Evolutionary conservation across 2,329 filamentous ascomycete species (phyloP), one percentile per base, ranked within the genome.

Genomic region (Leptosphaerulina australis): DNA sequence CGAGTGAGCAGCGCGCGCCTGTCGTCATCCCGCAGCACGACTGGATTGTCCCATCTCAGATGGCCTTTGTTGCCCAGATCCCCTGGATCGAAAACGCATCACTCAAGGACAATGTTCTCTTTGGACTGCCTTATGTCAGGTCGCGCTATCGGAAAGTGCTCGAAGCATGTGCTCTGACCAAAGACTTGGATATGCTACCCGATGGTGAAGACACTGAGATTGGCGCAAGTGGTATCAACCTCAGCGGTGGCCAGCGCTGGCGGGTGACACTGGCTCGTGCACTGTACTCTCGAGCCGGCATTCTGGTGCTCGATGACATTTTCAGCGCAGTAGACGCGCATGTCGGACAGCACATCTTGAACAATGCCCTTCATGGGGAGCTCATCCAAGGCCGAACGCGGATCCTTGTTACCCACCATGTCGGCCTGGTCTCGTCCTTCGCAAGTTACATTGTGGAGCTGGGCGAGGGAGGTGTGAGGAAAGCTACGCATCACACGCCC

Each of bases 381-480:
- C 14, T 55, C 49, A 9, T 55, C 46, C 18, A 55, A 44, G 29
- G 59, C 54, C 78, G 90, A 46, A 94, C 90, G 1, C 78, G 89
- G 22, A 89, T 94, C 37, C 75, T 94, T 3, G 90, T 91, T 20
- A 94, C 90, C 0, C 90, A 94, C 64, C 88, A 93, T 61, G 85
- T 91, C 15, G 83, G 83, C 3, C 78, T 93, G 1, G 88, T 86
- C 56, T 80, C 89, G 49, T 79, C 87, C 10, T 83, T 83, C 64
- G 85, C 90, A 5, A 88, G 88, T 61, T 93, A 88, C 59, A 78
- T 89, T 5, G 86, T 92, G 4, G 83, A 90, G 54, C 81, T 94
- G 2, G 86, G 84, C 15, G 83, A 90, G 44, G 90, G 88, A 38
- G 10, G 9, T 34, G 15, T 18, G 31, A 25, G 24, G 24, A 25